Conservation (phyloP, 495 filamentous ascomycete genomes). For the Penicillium malachiteum region DNA sequence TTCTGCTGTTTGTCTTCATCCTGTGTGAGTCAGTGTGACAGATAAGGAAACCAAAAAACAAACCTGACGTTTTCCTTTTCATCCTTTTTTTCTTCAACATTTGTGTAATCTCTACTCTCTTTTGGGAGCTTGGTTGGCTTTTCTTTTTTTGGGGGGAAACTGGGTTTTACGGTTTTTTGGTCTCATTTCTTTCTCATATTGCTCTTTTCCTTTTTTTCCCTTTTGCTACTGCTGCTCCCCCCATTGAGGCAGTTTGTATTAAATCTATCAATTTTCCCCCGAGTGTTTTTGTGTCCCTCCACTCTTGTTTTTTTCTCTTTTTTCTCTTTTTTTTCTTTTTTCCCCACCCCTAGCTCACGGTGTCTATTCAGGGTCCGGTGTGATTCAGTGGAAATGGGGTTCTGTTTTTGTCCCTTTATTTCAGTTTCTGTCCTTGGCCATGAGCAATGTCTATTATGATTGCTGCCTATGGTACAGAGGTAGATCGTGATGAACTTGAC, state of each 20-base stretch:
- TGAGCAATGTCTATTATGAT: conserved; percentile 23
- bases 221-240: conserved; percentile 25
- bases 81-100: conserved; percentile 33
- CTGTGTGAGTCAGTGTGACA: conserved; percentile 18
- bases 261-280: conserved; percentile 42
- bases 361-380: conserved; percentile 28
- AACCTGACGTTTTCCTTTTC: conserved; percentile 28
- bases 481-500: conserved; percentile 22
- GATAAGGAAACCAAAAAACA: conserved; percentile 22
- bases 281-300: conserved; percentile 11
- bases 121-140: conserved; percentile 48
- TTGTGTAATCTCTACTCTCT: conserved; percentile 51
- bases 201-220: conserved; percentile 25
- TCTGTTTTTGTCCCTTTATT: conserved; percentile 15
- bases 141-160: conserved; percentile 17
- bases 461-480: conserved; percentile 24
- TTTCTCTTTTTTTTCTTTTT: conserved; percentile 12
- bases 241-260: conserved; percentile 32
- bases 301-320: conserved; percentile 12
- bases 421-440: conserved; percentile 15
- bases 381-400: conserved; percentile 24
- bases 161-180: conserved; percentile 17
- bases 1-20: conserved; percentile 22
- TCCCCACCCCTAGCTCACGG: conserved; percentile 22
- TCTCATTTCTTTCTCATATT: conserved; percentile 16